Base-by-base conservation (phyloP, 2,329 filamentous ascomycete species). In the Fusarium sp. region DNA sequence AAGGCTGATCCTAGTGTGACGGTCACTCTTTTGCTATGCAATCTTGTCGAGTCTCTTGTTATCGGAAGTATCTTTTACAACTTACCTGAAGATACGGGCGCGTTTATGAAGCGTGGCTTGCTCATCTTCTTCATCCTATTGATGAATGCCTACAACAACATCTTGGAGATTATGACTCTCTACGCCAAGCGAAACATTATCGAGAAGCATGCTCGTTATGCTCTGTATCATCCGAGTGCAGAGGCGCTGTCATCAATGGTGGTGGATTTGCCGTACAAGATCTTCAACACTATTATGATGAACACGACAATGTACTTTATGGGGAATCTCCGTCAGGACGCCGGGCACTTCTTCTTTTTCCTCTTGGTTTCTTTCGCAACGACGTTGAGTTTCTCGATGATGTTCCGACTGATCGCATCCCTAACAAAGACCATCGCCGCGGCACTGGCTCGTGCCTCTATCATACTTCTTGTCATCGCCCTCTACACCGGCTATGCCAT, bases 321-420 rank as follows among this genome's bases (percentile, higher is more conserved):
- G 86, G 86, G 86, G 0, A 86, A 89, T 84, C 6, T 92, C 86
- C 16, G 86, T 89, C 78, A 78, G 87, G 51, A 84, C 83, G 62
- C 89, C 0, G 82, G 80, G 0, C 75, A 79, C 5, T 85, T 84
- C 73, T 85, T 85, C 73, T 83, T 80, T 67, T 85, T 82, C 66
- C 74, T 81, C 2, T 65, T 85, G 2, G 75, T 85, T n/a, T 80
- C 81, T 8, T 82, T 90, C 72, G 75, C 82, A 41, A 83, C 85
- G 11, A 89, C 86, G 0, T 74, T 91, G 66, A 84, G 84, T 52
- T 90, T 91, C 87, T 89, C 86, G 33, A 89, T 89, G 83, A 42
- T 91, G 55, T 91, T 91, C 76, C 74, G 77, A 37, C 74, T 74
- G 8, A 74, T 77, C 16, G 72, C 72, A 2, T 74, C 72, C 8